Evolutionary conservation across 2,329 filamentous ascomycete species (phyloP).

Genomic region (Penicillium sp.): DNA sequence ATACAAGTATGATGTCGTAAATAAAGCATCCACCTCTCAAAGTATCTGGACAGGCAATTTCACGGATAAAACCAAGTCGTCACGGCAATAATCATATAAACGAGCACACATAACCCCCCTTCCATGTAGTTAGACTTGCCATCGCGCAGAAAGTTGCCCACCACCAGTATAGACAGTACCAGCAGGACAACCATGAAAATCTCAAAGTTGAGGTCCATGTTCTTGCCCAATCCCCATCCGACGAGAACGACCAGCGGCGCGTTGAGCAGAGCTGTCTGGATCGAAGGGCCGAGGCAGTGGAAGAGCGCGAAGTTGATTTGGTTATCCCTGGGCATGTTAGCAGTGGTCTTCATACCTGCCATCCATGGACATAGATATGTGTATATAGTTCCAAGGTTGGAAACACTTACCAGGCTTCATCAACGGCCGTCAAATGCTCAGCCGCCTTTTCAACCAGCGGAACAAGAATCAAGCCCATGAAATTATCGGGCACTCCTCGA

Average conservation of each 20-base stretch:
- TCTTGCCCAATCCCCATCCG: conserved; percentile 69
- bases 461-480: conserved; percentile 70
- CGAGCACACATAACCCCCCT: conserved; percentile 68
- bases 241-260: conserved; percentile 78
- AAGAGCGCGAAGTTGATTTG: conserved; percentile 78
- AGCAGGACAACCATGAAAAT: conserved; percentile 80
- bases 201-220: conserved; percentile 79
- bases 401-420: conserved; percentile 72
- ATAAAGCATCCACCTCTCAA: background rate
- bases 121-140: conserved; percentile 90
- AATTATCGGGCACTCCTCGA: conserved; percentile 52
- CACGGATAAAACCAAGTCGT: conserved; percentile 59
- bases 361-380: background rate
- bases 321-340: conserved; percentile 33
- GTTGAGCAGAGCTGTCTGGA: conserved; percentile 86
- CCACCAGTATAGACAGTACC: conserved; percentile 77
- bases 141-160: conserved; percentile 82
- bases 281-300: conserved; percentile 79
- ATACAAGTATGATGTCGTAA: background rate
- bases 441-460: conserved; percentile 80
- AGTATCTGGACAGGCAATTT: background rate
- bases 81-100: conserved; percentile 61
- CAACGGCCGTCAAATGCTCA: conserved; percentile 77
- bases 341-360: background rate
- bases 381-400: background rate